A percentile compares a stretch with the other conserved stretches of the same genome.
phyloP scores from a whole-genome alignment of 345 rosid species.

The Aquilaria yunnanensis region DNA sequence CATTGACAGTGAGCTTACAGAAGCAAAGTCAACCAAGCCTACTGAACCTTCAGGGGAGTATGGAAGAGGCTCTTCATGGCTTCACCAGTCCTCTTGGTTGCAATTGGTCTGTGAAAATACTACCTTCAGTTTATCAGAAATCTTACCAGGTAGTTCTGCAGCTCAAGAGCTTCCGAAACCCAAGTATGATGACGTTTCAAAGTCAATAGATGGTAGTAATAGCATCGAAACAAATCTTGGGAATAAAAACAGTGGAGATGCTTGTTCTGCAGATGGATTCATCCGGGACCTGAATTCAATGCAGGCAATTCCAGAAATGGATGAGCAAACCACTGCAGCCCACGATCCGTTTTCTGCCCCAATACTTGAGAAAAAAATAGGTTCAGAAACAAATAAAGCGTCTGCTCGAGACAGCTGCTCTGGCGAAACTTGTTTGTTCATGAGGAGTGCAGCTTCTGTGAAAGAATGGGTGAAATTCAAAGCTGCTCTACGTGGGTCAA shows the following conservation, averaged over 20 bases:
- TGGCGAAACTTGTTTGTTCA: slow-evolving; percentile 57
- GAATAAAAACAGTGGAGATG: slow-evolving; percentile 2
- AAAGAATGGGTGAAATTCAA: slow-evolving; percentile 68
- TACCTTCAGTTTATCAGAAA: slow-evolving; percentile 61
- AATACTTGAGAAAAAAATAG: slow-evolving; percentile 13
- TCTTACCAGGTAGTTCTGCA: slow-evolving; percentile 38
- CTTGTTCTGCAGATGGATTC: not conserved
- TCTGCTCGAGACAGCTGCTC: slow-evolving; percentile 15
- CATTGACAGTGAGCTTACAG: slow-evolving; percentile 10
- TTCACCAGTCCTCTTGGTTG: slow-evolving; percentile 75
- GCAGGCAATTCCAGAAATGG: slow-evolving; percentile 14
- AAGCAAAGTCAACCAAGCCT: slow-evolving; percentile 19
- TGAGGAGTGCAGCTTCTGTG: slow-evolving; percentile 69
- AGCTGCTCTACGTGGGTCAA: slow-evolving; percentile 45
- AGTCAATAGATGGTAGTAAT: slow-evolving; percentile 13
- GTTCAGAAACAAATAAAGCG: slow-evolving; percentile 13
- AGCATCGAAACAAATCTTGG: slow-evolving; percentile 6
- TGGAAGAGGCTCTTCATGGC: slow-evolving; percentile 73
- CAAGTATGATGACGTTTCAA: slow-evolving; percentile 9
- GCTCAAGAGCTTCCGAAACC: slow-evolving; percentile 18
- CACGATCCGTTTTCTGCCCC: slow-evolving; percentile 16
- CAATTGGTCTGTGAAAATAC: slow-evolving; percentile 49
- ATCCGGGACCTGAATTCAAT: slow-evolving; percentile 12
- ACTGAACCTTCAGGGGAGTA: slow-evolving; percentile 24
- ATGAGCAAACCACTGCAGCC: slow-evolving; percentile 11